Conservation (phyloP, 768 basidiomycete genomes). For the Boletus sp. region DNA sequence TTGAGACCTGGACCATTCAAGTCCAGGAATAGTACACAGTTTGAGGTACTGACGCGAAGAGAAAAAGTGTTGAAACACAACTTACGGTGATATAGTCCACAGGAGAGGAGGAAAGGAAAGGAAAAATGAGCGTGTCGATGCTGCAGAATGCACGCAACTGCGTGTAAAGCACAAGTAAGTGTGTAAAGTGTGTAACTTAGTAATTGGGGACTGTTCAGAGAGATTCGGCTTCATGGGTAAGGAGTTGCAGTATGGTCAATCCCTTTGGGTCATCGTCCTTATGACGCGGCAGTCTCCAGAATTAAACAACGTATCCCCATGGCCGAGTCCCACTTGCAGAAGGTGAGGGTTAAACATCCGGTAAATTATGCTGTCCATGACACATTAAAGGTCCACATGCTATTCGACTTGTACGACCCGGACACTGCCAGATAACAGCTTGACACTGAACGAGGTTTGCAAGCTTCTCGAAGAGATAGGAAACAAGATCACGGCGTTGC, state of each 20-base stretch:
- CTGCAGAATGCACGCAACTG: too few relatives aligned
- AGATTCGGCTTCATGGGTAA: slow-evolving; percentile 87
- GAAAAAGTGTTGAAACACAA: too few relatives aligned
- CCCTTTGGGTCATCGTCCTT: background rate
- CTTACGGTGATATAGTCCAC: too few relatives aligned
- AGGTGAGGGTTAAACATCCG: slow-evolving; percentile 37
- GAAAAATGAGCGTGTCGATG: too few relatives aligned
- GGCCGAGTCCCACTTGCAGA: slow-evolving; percentile 72
- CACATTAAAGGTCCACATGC: slow-evolving; percentile 54
- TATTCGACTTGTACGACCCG: slow-evolving; percentile 88
- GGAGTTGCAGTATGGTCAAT: slow-evolving; percentile 12
- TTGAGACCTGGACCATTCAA: too few relatives aligned
- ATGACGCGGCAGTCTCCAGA: slow-evolving; percentile 47
- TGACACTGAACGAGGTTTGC: slow-evolving; percentile 88
- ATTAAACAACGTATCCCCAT: slow-evolving; percentile 88
- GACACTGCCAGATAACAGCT: slow-evolving; percentile 80
- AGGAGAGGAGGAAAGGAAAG: too few relatives aligned
- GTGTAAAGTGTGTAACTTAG: too few relatives aligned
- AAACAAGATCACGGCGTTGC: slow-evolving; percentile 87
- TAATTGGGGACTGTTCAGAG: too few relatives aligned
- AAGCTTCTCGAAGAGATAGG: slow-evolving; percentile 80
- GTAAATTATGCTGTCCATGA: background rate
- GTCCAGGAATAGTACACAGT: too few relatives aligned
- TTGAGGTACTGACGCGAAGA: too few relatives aligned
- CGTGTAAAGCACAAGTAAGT: too few relatives aligned